Base-by-base conservation (phyloP, 176 grass and related monocot species). In the Phoenix roebelenii region DNA sequence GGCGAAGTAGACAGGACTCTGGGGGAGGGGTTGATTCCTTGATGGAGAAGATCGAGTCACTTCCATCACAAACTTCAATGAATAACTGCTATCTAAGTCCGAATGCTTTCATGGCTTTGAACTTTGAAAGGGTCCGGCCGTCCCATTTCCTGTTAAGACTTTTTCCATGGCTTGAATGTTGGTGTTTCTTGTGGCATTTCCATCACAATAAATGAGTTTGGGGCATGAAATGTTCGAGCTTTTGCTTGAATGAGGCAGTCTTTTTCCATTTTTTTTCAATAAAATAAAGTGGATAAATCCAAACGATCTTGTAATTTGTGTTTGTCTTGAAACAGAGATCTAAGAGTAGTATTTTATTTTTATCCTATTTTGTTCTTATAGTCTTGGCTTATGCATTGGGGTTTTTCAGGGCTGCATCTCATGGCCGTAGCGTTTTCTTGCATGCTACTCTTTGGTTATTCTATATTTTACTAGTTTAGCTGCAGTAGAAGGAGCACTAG, bases 291-390 rank as follows among this genome's bases (percentile, higher is more conserved):
- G 67, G 63, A 65, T 63, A 60, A 63, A 69, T 80, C 71, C 76
- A 79, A 66, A 65, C 25, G 54, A 25, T 57, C 68, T 88, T 75
- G 80, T 80, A 71, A 78, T 52, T 66, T 75, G 78, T 86, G 77
- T 65, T 4, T 67, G 57, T 81, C 73, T 85, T 70, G 63, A 52
- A 76, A 81, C 68, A 73, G 76, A 53, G 68, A 77, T 81, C 73
- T 77, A 80, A 39, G 64, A 51, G 52, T 72, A 64, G 32, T 39
- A 24, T 35, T 63, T 69, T 30, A 4, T 6, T 60, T 63, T 58
- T 50, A 50, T 58, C 58, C 71, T 51, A 16, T 62, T 62, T 51
- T 69, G 70, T 61, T 70, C 60, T 75, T 67, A 17, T 56, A 63
- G 51, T 67, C 55, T 52, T 72, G 57, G 15, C 22, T 52, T 52